A percentile compares a stretch with the other conserved stretches of the same genome.
These are phyloP conservation scores for Bondarzewia mesenterica DNA, from an alignment of 1,284 basidiomycete species.

Conservation along the genomic window DNA sequence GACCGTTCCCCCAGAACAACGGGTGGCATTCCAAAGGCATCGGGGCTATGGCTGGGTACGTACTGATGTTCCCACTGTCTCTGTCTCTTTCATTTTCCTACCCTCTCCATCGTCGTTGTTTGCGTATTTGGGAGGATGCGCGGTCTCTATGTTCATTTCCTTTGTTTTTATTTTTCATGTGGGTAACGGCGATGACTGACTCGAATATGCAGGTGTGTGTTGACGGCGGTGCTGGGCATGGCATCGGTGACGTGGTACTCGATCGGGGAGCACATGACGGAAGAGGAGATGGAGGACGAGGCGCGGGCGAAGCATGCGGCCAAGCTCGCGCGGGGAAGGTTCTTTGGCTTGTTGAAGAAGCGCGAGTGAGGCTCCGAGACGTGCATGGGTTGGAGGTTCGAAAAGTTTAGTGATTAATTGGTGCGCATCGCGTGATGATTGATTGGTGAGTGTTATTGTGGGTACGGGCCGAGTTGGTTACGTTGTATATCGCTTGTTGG, in stretches of 20 bases:
- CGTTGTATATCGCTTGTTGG: too few species aligned
- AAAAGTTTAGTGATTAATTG: too few species aligned
- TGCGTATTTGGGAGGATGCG: background rate
- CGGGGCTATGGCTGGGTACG: slow-evolving; percentile 50
- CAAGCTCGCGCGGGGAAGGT: slow-evolving; percentile 33
- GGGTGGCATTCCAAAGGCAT: slow-evolving; percentile 83
- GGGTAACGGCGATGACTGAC: too few species aligned
- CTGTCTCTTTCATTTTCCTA: background rate
- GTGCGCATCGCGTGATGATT: too few species aligned
- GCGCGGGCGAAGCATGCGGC: slow-evolving; percentile 43
- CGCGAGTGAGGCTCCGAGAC: slow-evolving; percentile 2
- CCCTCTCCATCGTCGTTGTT: background rate
- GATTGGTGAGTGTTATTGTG: too few species aligned
- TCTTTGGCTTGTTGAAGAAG: slow-evolving; percentile 11
- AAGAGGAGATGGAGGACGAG: slow-evolving; percentile 74
- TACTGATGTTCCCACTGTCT: too few species aligned
- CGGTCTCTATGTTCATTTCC: background rate
- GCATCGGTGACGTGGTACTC: slow-evolving; percentile 78
- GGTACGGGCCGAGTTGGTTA: too few species aligned
- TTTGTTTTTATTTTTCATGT: background rate
- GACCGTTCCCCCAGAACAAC: slow-evolving; percentile 61
- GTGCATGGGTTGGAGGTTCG: too few species aligned
- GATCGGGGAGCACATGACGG: slow-evolving; percentile 52
- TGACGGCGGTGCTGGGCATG: slow-evolving; percentile 81
- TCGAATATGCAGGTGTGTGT: slow-evolving; percentile 62